A percentile compares a stretch with the other conserved stretches of the same genome.
Evolutionary conservation across 2,329 filamentous ascomycete species (phyloP).

Genomic region (Exophiala aquamarina): DNA sequence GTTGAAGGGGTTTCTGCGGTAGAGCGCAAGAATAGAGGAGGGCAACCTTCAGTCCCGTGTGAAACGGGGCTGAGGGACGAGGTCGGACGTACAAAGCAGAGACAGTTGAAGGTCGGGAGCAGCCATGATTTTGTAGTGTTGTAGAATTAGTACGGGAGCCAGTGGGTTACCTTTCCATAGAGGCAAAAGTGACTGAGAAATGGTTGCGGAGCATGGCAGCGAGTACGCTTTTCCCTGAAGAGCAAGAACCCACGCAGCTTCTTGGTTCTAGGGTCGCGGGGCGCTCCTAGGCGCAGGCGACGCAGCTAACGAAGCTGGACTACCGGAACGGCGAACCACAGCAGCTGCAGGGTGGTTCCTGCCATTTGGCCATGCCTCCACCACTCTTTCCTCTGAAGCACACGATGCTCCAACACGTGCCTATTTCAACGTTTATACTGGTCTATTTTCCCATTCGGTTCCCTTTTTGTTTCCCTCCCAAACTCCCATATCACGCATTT

Average conservation of each 20-base stretch:
- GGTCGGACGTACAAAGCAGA: conserved; percentile 22
- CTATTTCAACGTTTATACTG: conserved; percentile 24
- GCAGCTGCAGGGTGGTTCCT: too few relatives aligned
- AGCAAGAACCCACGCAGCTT: too few relatives aligned
- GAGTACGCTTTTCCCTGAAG: too few relatives aligned
- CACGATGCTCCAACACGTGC: conserved; percentile 22
- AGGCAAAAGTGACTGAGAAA: neutral
- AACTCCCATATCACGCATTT: neutral
- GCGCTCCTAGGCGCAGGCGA: too few relatives aligned
- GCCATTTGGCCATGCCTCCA: too few relatives aligned
- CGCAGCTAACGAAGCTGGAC: too few relatives aligned
- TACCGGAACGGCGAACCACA: too few relatives aligned
- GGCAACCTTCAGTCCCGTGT: conserved; percentile 45
- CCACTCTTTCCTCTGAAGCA: conserved; percentile 11
- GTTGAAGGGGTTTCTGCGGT: conserved; percentile 11
- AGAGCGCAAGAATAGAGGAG: conserved; percentile 13
- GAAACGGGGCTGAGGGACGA: conserved; percentile 40
- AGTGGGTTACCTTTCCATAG: conserved; percentile 2
- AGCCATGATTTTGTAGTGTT: conserved; percentile 24
- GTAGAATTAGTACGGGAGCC: conserved; percentile 4
- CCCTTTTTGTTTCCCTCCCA: neutral
- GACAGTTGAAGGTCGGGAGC: conserved; percentile 7
- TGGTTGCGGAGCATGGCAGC: neutral
- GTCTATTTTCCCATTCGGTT: conserved; percentile 13
- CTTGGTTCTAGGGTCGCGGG: too few relatives aligned